Evolutionary conservation across 495 filamentous ascomycete species (phyloP), one percentile per base, ranked within the genome.

Genomic region (Penicillium subrubescens): DNA sequence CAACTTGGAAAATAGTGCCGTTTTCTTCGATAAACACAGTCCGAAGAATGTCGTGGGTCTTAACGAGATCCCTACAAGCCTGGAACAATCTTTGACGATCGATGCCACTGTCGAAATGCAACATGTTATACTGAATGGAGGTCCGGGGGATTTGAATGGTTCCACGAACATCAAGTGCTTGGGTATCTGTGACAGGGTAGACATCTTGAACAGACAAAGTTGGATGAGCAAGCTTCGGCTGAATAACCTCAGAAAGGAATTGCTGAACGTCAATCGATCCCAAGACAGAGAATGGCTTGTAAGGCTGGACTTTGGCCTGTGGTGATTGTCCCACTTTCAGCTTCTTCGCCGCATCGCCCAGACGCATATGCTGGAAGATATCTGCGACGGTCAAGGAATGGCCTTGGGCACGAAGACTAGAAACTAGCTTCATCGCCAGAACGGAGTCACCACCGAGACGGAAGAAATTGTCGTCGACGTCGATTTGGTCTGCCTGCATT

Each of bases 21-120:
- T 75, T 73, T 60, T 79, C 62, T 58, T 84, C 74, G n/a, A 90
- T 74, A 63, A 89, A 91, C 1, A 90, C 83, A 0, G 89, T 90
- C 19, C 88, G 84, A 8, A 91, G 75, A 29, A 91, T 86, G 29
- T 88, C 85, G 71, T 86, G 86, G n/a, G 75, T 71, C 12, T 77
- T 73, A 27, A 86, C 78, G 3, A 88, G 74, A 0, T 79, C 68
- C 8, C 66, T 60, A 53, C 79, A 84, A 14, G 72, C 71, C 2
- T 65, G 44, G 19, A 76, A 51, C 41, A 84, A 66, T 19, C 63
- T 61, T 31, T 69, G 63, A 0, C 21, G 33, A 59, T 81, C 65
- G 33, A 84, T 69, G 0, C 27, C 59, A 0, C 61, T 51, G 25
- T 77, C 65, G 29, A 84, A 73, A 61, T 77, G 73, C 11, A 84